Base-by-base conservation (phyloP, 2,329 filamentous ascomycete genomes). In the Cyclaneusma minus region DNA sequence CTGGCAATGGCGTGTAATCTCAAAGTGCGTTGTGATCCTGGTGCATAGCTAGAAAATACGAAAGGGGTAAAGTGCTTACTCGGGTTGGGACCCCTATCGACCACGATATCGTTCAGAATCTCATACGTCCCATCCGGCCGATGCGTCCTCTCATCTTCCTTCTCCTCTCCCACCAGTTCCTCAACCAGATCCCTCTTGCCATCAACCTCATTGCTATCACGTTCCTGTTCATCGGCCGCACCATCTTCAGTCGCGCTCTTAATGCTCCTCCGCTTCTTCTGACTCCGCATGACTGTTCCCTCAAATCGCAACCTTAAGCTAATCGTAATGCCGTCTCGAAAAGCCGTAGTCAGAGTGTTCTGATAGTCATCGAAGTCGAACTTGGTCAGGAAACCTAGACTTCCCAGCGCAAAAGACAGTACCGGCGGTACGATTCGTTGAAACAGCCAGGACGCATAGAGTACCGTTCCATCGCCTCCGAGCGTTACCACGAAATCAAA, bases 401-500 rank as follows among this genome's bases (percentile, higher is more conserved):
- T 93, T 6, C 89, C 89, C 7, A 95, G 59, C 1, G 84, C 70
- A 49, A 98, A 95, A 34, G 83, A 87, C 34, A 98, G 59, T 1
- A 94, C 83, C 0, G 89, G 89, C 5, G 89, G 89, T 1, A 95
- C 87, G 24, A 95, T 79, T 21, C 81, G 72, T 55, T 98, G 89
- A 49, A 98, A 98, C 2, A 98, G 62, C 85, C 87, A 95, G 45
- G 83, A 92, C 4, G 87, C 81, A 46, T 93, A 95, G 7, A 98
- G 60, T 5, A 98, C 87, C 0, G 89, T 98, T n/a, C 89, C 89
- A 47, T 98, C 89, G 8, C 89, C 89, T 25, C 84, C 85, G 3
- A 93, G 65, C 0, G 87, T 91, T 24, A 98, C 70, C 27, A 91
- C 75, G 44, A 98, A 91, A 51, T 98, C 89, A 46, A 95, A 94